These are phyloP conservation scores for Paraconiothyrium sp. DNA, from an alignment of 2,329 filamentous ascomycete species.

Conservation along the genomic window DNA sequence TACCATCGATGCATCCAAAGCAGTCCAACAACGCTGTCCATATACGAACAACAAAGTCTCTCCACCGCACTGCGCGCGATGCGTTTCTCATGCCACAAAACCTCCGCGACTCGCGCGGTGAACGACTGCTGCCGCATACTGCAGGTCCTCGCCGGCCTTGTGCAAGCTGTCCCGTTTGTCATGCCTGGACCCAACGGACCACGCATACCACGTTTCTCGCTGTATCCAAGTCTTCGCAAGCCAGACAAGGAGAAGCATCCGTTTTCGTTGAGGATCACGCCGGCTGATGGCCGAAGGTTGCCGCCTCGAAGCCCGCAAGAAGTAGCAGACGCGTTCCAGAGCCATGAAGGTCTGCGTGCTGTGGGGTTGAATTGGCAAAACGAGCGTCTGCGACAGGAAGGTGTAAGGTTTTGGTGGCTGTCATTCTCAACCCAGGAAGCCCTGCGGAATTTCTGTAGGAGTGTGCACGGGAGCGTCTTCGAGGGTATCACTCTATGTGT, in stretches of 20 bases:
- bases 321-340: not conserved
- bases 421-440: slow-evolving; percentile 5
- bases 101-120: not conserved
- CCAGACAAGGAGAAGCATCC: not conserved
- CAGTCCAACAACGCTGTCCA: not conserved
- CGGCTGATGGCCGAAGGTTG: not conserved
- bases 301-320: not conserved
- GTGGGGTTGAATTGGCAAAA: slow-evolving; percentile 13
- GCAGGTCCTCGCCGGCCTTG: slow-evolving; percentile 6
- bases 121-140: slow-evolving; percentile 9
- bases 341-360: not conserved
- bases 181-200: not conserved
- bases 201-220: not conserved
- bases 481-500: not conserved
- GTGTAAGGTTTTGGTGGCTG: slow-evolving; percentile 12
- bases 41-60: slow-evolving; percentile 1
- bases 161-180: not conserved
- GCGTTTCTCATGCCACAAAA: not conserved
- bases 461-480: not conserved
- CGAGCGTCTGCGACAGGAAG: not conserved
- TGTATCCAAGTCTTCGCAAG: not conserved
- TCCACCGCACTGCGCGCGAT: not conserved
- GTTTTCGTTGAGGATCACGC: not conserved
- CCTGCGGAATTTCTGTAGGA: not conserved
- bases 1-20: slow-evolving; percentile 6